Percentiles rank a stretch among this genome's conserved stretches.
These are phyloP conservation scores for Penicillium arizonense DNA, from an alignment of 495 filamentous ascomycete genomes.

Conservation along the genomic window DNA sequence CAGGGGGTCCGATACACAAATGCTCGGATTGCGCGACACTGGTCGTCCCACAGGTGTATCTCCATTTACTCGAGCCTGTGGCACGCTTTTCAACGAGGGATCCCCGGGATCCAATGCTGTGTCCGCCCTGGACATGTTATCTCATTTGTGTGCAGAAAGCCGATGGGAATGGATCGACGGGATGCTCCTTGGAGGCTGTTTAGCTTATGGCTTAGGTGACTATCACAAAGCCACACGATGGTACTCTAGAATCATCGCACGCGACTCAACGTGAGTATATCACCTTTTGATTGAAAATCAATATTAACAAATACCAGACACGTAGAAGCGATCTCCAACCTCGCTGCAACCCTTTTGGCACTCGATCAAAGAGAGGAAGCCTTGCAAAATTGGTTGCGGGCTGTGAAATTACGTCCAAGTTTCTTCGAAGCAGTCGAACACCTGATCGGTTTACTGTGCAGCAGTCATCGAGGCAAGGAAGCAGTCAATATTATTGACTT, in stretches of 20 bases:
- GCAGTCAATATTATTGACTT: constrained; percentile 87
- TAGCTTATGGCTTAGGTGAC: constrained; percentile 89
- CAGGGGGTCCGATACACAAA: constrained; percentile 25
- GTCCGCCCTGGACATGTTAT: constrained; percentile 75
- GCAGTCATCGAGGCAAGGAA: constrained; percentile 75
- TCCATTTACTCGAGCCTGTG: constrained; percentile 36
- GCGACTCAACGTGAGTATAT: constrained; percentile 69
- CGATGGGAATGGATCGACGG: constrained; percentile 94
- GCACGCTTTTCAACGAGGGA: constrained; percentile 32
- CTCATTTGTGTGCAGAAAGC: constrained; percentile 79
- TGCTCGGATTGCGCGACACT: constrained; percentile 29
- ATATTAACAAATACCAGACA: constrained; percentile 54
- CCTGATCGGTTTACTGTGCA: constrained; percentile 84
- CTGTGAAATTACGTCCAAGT: constrained; percentile 78
- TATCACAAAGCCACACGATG: constrained; percentile 83
- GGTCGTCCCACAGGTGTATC: constrained; percentile 30
- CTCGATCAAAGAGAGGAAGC: constrained; percentile 82
- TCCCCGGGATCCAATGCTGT: constrained; percentile 50
- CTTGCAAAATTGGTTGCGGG: constrained; percentile 79
- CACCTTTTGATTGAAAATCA: background rate
- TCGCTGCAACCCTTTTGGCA: constrained; percentile 84
- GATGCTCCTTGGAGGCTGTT: constrained; percentile 87
- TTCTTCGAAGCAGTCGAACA: constrained; percentile 98
- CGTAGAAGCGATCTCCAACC: constrained; percentile 92
- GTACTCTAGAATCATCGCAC: constrained; percentile 82